Evolutionary conservation across 306 rosid genomes (phyloP).

Genomic region (Delonix regia): DNA sequence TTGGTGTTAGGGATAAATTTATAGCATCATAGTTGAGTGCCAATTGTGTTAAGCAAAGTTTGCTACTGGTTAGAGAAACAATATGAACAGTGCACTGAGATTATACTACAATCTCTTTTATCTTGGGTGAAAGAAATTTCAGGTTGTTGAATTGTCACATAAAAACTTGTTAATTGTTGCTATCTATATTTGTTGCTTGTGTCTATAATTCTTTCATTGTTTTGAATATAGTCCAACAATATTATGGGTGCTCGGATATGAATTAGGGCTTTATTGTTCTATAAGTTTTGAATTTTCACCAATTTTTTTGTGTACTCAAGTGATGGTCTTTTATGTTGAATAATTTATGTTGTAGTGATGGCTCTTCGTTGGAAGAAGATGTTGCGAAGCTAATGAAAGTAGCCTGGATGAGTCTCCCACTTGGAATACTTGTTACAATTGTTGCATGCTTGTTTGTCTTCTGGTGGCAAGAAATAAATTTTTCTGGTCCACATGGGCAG

Average conservation of each 20-base stretch:
- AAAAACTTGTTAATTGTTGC: background rate
- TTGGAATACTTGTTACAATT: slow-evolving; percentile 70
- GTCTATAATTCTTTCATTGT: background rate
- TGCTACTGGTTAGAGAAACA: background rate
- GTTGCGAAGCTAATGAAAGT: slow-evolving; percentile 79
- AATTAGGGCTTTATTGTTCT: background rate
- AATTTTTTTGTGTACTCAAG: background rate
- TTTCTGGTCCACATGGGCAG: slow-evolving; percentile 73
- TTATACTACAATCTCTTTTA: background rate
- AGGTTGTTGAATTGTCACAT: background rate
- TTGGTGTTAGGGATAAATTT: slow-evolving; percentile 13
- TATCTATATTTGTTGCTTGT: too few species aligned
- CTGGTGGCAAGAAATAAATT: slow-evolving; percentile 75
- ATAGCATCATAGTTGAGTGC: slow-evolving; percentile 7
- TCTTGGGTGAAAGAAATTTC: slow-evolving; percentile 15
- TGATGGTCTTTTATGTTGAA: slow-evolving; percentile 11
- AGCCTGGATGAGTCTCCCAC: slow-evolving; percentile 86
- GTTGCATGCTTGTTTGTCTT: slow-evolving; percentile 66
- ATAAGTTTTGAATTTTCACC: background rate
- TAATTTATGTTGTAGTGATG: slow-evolving; percentile 56
- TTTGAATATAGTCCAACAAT: background rate
- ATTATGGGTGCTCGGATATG: background rate
- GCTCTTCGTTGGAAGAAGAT: slow-evolving; percentile 65
- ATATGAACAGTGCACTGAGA: background rate
- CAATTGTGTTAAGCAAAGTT: slow-evolving; percentile 1